These are phyloP conservation scores for Agroathelia rolfsii DNA, from an alignment of 1,284 basidiomycete genomes.

Conservation along the genomic window DNA sequence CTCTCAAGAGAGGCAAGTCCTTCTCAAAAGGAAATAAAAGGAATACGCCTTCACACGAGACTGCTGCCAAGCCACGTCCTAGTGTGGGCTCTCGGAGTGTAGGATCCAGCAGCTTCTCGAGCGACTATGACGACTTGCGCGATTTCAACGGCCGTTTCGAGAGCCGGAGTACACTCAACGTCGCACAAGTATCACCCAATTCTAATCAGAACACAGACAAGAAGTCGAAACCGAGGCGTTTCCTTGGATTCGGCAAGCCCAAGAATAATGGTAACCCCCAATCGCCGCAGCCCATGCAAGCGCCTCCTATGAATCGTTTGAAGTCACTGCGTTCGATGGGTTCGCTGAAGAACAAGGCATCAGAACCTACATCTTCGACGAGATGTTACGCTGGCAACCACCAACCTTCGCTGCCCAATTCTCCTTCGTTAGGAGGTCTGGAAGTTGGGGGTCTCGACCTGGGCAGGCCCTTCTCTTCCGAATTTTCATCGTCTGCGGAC, in stretches of 20 bases:
- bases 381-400: too few species aligned
- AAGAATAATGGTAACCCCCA: conserved; percentile 35
- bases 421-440: too few species aligned
- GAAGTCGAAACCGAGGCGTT: conserved; percentile 43
- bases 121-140: conserved; percentile 75
- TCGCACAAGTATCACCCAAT: too few species aligned
- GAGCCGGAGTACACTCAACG: conserved; percentile 57
- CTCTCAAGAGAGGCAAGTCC: conserved; percentile 20
- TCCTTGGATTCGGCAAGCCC: conserved; percentile 52
- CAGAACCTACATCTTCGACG: conserved; percentile 16
- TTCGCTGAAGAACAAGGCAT: conserved; percentile 51
- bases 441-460: too few species aligned
- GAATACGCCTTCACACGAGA: conserved; percentile 24
- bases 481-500: too few species aligned
- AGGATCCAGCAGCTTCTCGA: conserved; percentile 62
- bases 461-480: too few species aligned
- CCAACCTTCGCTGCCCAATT: too few species aligned
- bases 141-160: conserved; percentile 80
- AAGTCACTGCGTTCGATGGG: conserved; percentile 73
- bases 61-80: conserved; percentile 38
- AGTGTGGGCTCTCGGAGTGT: conserved; percentile 53
- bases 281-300: conserved; percentile 28
- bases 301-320: conserved; percentile 34
- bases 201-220: conserved; percentile 25
- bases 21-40: conserved; percentile 22